Base-by-base conservation (phyloP, 768 basidiomycete species). In the Kwoniella newhampshirensis region DNA sequence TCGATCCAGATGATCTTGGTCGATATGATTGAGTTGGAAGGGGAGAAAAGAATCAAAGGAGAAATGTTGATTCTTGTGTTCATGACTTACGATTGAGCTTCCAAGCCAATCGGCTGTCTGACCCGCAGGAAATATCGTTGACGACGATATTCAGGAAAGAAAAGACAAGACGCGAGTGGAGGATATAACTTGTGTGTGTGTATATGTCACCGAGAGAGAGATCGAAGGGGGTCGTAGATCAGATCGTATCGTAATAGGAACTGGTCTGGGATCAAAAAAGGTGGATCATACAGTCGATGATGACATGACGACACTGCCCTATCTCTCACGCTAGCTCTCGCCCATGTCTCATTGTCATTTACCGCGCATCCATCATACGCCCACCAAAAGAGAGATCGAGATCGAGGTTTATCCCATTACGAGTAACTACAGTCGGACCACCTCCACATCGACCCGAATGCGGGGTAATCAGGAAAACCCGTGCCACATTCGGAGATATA, bases 351-450 rank as follows among this genome's bases (percentile, higher is more conserved):
- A 42, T 42, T n/a, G n/a, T n/a, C n/a, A n/a, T n/a, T n/a, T 23
- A 18, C 17, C 21, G 41, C 8, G 17, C 21, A n/a, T 23, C 6
- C 17, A n/a, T 32, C 32, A 32, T 6, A 32, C 32, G 13, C 7
- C 6, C 32, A 32, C 7, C 32, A 6, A 6, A 13, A 13, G 6
- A 32, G 7, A 32, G 32, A 32, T 32, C 32, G 32, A 32, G 32
- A 32, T 32, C 32, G 7, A 6, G 7, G 32, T 6, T 6, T 32
- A 32, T 32, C 32, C 7, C 32, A 32, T 32, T 13, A 13, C 41
- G 41, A 27, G 26, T 9, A 46, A 21, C n/a, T n/a, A n/a, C n/a
- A 18, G 45, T 40, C 51, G 57, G 57, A 58, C 50, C 2, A 58
- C 57, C 57, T 58, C 57, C 57, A 58, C 57, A 26, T 45, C n/a